These are phyloP conservation scores for Fusarium anguioides DNA, from an alignment of 2,329 filamentous ascomycete species.

Conservation along the genomic window DNA sequence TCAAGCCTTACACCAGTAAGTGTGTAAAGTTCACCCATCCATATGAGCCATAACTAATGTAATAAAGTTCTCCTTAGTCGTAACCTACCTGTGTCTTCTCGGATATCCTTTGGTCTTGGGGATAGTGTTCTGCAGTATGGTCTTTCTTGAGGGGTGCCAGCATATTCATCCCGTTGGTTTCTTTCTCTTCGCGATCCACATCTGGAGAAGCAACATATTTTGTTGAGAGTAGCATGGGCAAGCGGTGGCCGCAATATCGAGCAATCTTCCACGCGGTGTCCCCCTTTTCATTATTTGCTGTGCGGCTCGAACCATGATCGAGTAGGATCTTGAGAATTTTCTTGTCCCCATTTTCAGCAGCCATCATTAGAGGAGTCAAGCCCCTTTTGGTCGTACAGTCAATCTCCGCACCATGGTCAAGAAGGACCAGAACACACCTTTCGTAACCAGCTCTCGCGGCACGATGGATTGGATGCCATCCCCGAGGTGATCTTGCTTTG, in stretches of 20 bases:
- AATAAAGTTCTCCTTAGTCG: neutral
- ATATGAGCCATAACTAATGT: neutral
- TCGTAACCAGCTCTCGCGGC: conserved; percentile 6
- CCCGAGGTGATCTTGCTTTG: neutral
- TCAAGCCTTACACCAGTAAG: neutral
- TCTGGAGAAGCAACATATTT: neutral
- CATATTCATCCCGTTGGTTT: neutral
- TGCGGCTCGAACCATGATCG: neutral
- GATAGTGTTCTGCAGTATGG: conserved; percentile 4
- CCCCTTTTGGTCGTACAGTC: conserved; percentile 14
- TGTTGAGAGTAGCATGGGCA: neutral
- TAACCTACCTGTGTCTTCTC: neutral
- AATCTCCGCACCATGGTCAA: conserved; percentile 11
- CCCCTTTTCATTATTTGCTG: neutral
- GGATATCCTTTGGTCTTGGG: neutral
- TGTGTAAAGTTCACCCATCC: conserved; percentile 1
- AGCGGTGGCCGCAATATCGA: neutral
- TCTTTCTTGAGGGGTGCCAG: neutral
- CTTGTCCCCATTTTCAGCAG: conserved; percentile 12
- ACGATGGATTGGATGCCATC: conserved; percentile 20
- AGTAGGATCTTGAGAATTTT: conserved; percentile 1
- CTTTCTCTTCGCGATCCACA: neutral
- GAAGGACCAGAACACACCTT: conserved; percentile 5
- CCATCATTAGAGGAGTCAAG: conserved; percentile 25
- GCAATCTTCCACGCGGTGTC: conserved; percentile 7